Evolutionary conservation across 2,329 filamentous ascomycete species (phyloP).

Genomic region (Nothophoma quercina): DNA sequence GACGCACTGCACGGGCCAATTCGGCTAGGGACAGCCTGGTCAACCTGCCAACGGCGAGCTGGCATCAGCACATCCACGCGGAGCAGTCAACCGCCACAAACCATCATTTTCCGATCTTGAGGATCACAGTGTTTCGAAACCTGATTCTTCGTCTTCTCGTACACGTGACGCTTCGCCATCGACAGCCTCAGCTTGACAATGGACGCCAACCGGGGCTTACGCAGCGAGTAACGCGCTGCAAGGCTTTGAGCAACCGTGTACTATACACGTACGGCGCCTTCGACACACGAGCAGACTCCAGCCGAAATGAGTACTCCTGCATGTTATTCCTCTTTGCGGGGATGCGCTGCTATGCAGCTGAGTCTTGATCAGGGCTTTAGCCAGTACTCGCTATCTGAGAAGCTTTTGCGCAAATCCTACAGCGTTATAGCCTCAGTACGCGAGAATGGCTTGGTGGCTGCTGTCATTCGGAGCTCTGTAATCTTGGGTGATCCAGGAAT

Average conservation of each 20-base stretch:
- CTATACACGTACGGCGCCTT: neutral
- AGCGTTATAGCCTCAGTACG: constrained; percentile 9
- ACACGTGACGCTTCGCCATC: constrained; percentile 10
- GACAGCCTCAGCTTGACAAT: constrained; percentile 12
- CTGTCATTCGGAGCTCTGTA: neutral
- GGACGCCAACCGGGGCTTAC: constrained; percentile 28
- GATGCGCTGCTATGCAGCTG: neutral
- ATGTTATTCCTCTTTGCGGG: neutral
- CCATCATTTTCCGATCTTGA: constrained; percentile 11
- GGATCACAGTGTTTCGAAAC: neutral
- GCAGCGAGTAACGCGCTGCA: constrained; percentile 15
- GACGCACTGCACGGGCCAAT: constrained; percentile 22
- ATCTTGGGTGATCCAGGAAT: constrained; percentile 13
- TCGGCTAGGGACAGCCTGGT: constrained; percentile 29
- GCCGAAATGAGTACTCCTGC: neutral
- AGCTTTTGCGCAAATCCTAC: constrained; percentile 2
- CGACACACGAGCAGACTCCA: neutral
- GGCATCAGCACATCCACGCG: constrained; percentile 17
- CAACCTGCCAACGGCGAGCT: constrained; percentile 21
- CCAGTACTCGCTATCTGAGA: neutral
- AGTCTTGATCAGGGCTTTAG: neutral
- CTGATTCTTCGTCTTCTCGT: constrained; percentile 5
- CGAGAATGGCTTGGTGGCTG: constrained; percentile 20
- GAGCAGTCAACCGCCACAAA: constrained; percentile 16
- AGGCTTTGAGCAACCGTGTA: neutral